A percentile compares a stretch with the other conserved stretches of the same genome.
phyloP scores from a whole-genome alignment of 495 filamentous ascomycete species.

The Margaritispora aquatica region DNA sequence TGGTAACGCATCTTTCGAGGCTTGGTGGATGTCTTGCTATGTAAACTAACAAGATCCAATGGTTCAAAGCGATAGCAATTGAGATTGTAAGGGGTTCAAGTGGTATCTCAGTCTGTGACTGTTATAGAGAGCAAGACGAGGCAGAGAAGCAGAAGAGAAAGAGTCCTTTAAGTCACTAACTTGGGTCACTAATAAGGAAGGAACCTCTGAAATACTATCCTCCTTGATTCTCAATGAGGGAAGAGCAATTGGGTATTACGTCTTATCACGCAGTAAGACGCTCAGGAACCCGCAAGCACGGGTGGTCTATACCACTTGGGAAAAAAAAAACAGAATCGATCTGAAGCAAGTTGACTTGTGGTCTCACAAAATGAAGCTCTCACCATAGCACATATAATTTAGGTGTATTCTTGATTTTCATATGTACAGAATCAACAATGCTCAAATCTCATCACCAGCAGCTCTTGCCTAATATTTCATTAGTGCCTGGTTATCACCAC shows the following conservation, averaged over 20 bases:
- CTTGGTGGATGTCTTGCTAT: not conserved
- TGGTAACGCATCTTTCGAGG: constrained; percentile 64
- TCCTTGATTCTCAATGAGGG: no score
- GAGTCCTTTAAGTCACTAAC: no score
- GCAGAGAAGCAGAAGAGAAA: not conserved
- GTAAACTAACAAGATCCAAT: not conserved
- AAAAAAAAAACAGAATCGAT: no score
- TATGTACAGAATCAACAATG: constrained; percentile 18
- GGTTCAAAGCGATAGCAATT: not conserved
- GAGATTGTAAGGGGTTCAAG: not conserved
- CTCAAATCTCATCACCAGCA: constrained; percentile 6
- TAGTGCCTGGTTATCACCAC: not conserved
- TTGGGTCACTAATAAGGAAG: no score
- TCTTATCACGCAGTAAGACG: no score
- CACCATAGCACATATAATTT: not conserved
- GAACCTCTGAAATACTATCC: no score
- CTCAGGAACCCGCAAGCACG: no score
- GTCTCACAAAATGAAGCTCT: not conserved
- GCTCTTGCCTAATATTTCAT: constrained; percentile 20
- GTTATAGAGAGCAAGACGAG: not conserved
- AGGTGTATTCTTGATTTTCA: constrained; percentile 6
- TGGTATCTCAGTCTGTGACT: no score
- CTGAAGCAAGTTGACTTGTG: no score
- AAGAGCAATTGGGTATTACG: no score
- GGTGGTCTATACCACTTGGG: no score